A percentile compares a stretch with the other conserved stretches of the same genome.
Evolutionary conservation across 2,329 filamentous ascomycete genomes (phyloP).

Genomic region (Teratosphaeria gauchensis): DNA sequence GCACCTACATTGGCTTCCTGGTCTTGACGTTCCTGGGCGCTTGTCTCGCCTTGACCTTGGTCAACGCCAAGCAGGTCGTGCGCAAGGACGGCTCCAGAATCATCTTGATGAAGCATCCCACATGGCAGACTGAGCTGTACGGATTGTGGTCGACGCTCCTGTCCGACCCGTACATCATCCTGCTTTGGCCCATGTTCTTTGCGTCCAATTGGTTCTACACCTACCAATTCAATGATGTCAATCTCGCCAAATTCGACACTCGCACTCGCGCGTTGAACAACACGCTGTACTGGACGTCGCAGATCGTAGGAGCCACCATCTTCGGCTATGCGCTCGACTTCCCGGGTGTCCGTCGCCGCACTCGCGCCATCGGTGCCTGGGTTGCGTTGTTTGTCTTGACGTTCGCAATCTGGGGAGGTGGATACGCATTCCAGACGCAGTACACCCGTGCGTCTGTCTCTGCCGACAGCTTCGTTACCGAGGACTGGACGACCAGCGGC

Average conservation of each 20-base stretch:
- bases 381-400: slow-evolving; percentile 56
- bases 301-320: slow-evolving; percentile 65
- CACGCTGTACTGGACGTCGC: slow-evolving; percentile 63
- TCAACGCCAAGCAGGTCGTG: slow-evolving; percentile 61
- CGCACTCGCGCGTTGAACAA: slow-evolving; percentile 69
- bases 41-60: slow-evolving; percentile 57
- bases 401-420: slow-evolving; percentile 72
- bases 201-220: slow-evolving; percentile 72
- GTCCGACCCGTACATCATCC: slow-evolving; percentile 61
- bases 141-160: slow-evolving; percentile 66
- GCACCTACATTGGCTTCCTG: slow-evolving; percentile 82
- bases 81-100: slow-evolving; percentile 69
- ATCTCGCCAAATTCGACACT: slow-evolving; percentile 60
- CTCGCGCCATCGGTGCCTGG: slow-evolving; percentile 58
- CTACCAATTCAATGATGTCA: slow-evolving; percentile 69
- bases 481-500: slow-evolving; percentile 58
- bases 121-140: slow-evolving; percentile 67
- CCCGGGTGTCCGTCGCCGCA: slow-evolving; percentile 47
- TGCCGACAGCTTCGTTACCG: slow-evolving; percentile 24
- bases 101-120: slow-evolving; percentile 84
- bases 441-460: slow-evolving; percentile 39
- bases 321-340: slow-evolving; percentile 65
- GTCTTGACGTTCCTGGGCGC: slow-evolving; percentile 70
- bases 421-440: slow-evolving; percentile 63
- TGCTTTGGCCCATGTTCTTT: slow-evolving; percentile 75